Base-by-base conservation (phyloP, 148 eudicot genomes). In the Arctostaphylos glauca region DNA sequence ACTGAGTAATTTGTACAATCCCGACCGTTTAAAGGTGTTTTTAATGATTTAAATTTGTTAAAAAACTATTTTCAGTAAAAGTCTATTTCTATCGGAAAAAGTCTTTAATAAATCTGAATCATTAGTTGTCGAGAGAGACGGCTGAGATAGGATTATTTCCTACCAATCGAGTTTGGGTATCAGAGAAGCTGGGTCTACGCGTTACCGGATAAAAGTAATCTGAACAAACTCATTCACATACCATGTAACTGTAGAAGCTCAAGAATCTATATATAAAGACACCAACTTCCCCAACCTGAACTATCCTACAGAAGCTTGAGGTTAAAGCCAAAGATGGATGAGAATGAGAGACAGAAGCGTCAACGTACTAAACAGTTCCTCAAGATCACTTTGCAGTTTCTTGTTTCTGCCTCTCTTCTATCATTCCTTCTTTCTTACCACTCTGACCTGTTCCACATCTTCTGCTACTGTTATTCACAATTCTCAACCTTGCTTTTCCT, bases 361-460 rank as follows among this genome's bases (percentile, higher is more conserved):
- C 55, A 52, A 54, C 23, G 38, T 31, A 52, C 55, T 25, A 54
- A 6, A 6, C 44, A 25, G 59, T 76, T 52, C 12, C 38, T 71
- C 0, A 81, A 55, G 80, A 85, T 41, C 70, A 55, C 77, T 9
- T 70, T 82, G 81, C 56, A 82, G 79, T 46, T 87, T 31, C n/a
- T 87, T 43, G 72, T 85, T 12, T 68, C 78, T 43, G 23, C 79
- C 54, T 80, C 86, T 64, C 59, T 83, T 53, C 49, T 82, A 23
- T 85, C 87, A 43, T 4, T 85, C 53, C 52, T 85, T 5, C 50
- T 85, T 58, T 72, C 86, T 56, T 81, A n/a, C 62, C 76, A 73
- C 74, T 79, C 81, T 9, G 71, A 49, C 49, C 44, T 78, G 15
- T 74, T 80, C 50, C 55, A 47, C 14, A n/a, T 81, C 62, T 46